Conservation (phyloP, 2,329 filamentous ascomycete genomes). For the Geosmithia morbida region DNA sequence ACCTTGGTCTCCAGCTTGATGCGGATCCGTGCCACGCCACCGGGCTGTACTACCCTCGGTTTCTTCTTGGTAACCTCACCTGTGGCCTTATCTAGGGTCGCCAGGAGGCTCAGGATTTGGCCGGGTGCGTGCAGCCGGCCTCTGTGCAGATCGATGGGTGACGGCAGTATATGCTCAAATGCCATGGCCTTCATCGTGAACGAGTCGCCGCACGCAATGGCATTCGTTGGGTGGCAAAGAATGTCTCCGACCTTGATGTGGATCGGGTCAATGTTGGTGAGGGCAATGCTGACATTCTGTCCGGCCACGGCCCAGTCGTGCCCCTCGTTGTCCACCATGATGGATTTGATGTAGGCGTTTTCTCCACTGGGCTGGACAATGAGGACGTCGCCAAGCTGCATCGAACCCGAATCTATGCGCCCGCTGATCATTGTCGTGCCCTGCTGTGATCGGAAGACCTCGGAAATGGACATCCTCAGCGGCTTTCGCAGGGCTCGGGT, state of each 20-base stretch:
- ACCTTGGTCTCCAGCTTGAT: slow-evolving; percentile 62
- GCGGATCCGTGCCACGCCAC: slow-evolving; percentile 59
- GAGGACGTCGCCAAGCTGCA: slow-evolving; percentile 74
- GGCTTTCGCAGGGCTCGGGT: slow-evolving; percentile 58
- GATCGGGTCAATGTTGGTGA: slow-evolving; percentile 71
- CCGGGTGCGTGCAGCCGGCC: slow-evolving; percentile 71
- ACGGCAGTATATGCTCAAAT: slow-evolving; percentile 80
- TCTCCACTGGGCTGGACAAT: slow-evolving; percentile 71
- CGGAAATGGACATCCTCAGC: slow-evolving; percentile 72
- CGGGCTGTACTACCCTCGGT: slow-evolving; percentile 71
- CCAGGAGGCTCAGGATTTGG: slow-evolving; percentile 55
- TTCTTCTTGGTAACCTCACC: slow-evolving; percentile 70
- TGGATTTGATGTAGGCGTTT: slow-evolving; percentile 63
- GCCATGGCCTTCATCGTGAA: slow-evolving; percentile 79
- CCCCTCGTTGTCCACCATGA: slow-evolving; percentile 60
- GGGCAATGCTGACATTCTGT: slow-evolving; percentile 73
- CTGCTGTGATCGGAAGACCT: slow-evolving; percentile 71
- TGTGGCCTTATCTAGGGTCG: slow-evolving; percentile 63
- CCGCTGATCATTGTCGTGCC: slow-evolving; percentile 78
- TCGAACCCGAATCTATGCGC: slow-evolving; percentile 66
- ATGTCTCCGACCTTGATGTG: slow-evolving; percentile 78
- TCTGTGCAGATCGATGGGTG: slow-evolving; percentile 77
- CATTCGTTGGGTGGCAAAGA: slow-evolving; percentile 54
- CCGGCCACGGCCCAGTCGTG: slow-evolving; percentile 87
- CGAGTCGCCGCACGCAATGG: slow-evolving; percentile 55